Conservation (phyloP, 768 basidiomycete genomes). For the Suillus ampliporus region DNA sequence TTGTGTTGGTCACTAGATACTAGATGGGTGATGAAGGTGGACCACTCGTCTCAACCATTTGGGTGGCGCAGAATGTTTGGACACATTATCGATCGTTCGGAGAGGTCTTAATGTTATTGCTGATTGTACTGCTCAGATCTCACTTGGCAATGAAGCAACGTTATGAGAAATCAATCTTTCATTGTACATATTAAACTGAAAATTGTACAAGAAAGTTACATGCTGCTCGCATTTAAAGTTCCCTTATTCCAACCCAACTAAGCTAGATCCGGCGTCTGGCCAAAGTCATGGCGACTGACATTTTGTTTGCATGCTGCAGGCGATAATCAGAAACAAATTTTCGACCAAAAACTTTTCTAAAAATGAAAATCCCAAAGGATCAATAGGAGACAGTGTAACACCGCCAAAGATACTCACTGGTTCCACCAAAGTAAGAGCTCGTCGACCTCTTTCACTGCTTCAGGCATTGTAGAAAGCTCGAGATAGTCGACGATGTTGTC, state of each 20-base stretch:
- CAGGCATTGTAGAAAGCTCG: constrained; percentile 12
- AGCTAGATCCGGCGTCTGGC: background rate
- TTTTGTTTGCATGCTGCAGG: background rate
- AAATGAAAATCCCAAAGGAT: background rate
- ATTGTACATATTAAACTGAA: background rate
- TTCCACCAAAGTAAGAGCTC: constrained; percentile 23
- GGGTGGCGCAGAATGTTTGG: background rate
- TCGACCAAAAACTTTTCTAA: background rate
- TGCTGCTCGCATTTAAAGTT: background rate
- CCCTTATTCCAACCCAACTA: background rate
- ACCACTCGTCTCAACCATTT: background rate
- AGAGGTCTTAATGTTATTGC: background rate
- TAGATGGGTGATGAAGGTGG: background rate
- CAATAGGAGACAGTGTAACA: background rate
- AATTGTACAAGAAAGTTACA: background rate
- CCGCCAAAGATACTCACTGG: constrained; percentile 8
- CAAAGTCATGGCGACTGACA: background rate
- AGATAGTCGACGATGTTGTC: constrained; percentile 22
- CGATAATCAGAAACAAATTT: background rate
- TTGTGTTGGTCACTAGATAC: background rate
- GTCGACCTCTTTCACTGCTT: background rate
- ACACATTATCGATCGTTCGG: background rate
- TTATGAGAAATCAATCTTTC: background rate
- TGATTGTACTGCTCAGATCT: background rate
- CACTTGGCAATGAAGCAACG: background rate